phyloP scores from a whole-genome alignment of 148 eudicot genomes.

The Polygonum maritimum region DNA sequence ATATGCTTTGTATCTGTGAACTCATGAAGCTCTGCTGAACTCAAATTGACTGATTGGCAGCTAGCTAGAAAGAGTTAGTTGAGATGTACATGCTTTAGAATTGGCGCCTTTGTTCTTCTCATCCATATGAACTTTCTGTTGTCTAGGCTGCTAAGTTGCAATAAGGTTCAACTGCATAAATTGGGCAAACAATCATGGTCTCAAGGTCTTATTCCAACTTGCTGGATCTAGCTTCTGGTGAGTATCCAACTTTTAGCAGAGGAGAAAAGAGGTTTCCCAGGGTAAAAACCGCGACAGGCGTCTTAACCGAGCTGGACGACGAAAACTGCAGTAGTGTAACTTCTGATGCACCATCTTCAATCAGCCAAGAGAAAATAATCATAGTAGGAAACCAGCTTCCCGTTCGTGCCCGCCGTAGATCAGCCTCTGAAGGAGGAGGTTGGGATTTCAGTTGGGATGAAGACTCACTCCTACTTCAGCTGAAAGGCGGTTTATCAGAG shows the following conservation, averaged over 20 bases:
- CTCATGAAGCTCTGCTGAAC: background rate
- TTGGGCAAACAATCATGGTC: conserved; percentile 11
- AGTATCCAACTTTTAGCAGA: conserved; percentile 10
- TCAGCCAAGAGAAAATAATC: conserved; percentile 36
- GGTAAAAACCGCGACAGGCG: conserved; percentile 15
- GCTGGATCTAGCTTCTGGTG: conserved; percentile 17
- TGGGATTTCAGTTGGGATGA: conserved; percentile 86
- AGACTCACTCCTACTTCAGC: conserved; percentile 76
- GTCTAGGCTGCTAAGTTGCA: conserved; percentile 1
- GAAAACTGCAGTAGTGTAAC: conserved; percentile 11
- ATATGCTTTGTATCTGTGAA: background rate
- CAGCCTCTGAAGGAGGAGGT: conserved; percentile 29
- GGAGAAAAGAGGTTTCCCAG: conserved; percentile 15
- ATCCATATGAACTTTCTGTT: background rate
- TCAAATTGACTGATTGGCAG: background rate
- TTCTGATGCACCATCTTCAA: conserved; percentile 18
- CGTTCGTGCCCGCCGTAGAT: conserved; percentile 37
- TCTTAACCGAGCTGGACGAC: conserved; percentile 14
- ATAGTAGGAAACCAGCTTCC: conserved; percentile 90
- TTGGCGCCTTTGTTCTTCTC: background rate
- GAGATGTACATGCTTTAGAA: background rate
- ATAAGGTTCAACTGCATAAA: background rate
- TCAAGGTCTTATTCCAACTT: conserved; percentile 17
- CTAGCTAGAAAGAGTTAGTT: background rate
- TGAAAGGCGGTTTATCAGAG: conserved; percentile 67